Evolutionary conservation across 176 grass and related monocot species (phyloP).

Genomic region (Juncus effusus): DNA sequence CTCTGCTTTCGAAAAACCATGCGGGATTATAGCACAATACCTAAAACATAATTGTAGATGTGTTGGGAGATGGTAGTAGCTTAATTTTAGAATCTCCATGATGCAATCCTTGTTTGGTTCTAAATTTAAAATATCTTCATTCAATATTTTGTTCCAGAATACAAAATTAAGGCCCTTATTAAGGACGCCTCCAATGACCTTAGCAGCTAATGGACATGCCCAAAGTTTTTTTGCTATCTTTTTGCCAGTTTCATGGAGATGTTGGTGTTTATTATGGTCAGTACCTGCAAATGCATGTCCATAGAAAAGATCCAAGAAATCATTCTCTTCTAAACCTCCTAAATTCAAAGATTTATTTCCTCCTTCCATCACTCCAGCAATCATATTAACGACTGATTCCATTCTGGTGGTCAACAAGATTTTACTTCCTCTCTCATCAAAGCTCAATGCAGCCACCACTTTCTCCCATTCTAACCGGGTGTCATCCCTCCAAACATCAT

Average conservation of each 20-base stretch:
- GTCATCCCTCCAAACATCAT: constrained; percentile 46
- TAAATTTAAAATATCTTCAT: constrained; percentile 27
- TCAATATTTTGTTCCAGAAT: constrained; percentile 30
- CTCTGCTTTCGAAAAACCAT: constrained; percentile 37
- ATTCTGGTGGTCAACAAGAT: constrained; percentile 30
- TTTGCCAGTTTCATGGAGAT: constrained; percentile 14
- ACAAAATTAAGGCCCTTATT: neutral
- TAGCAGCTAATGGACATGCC: constrained; percentile 26
- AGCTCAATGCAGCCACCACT: constrained; percentile 29
- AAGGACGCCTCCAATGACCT: constrained; percentile 28
- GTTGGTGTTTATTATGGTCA: neutral
- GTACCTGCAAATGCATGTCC: constrained; percentile 25
- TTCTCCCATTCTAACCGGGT: constrained; percentile 12
- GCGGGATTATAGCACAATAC: constrained; percentile 43
- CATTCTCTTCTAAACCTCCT: constrained; percentile 5
- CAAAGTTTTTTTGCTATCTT: constrained; percentile 17
- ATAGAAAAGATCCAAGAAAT: constrained; percentile 9
- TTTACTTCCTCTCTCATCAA: constrained; percentile 30
- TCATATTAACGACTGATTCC: constrained; percentile 11
- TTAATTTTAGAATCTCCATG: constrained; percentile 34
- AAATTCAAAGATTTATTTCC: constrained; percentile 6
- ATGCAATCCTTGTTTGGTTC: constrained; percentile 19
- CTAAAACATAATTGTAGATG: constrained; percentile 29
- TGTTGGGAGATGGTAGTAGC: constrained; percentile 26
- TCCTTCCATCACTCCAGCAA: neutral